Evolutionary conservation across 2,329 filamentous ascomycete species (phyloP).

Genomic region (Lecanicillium sp.): DNA sequence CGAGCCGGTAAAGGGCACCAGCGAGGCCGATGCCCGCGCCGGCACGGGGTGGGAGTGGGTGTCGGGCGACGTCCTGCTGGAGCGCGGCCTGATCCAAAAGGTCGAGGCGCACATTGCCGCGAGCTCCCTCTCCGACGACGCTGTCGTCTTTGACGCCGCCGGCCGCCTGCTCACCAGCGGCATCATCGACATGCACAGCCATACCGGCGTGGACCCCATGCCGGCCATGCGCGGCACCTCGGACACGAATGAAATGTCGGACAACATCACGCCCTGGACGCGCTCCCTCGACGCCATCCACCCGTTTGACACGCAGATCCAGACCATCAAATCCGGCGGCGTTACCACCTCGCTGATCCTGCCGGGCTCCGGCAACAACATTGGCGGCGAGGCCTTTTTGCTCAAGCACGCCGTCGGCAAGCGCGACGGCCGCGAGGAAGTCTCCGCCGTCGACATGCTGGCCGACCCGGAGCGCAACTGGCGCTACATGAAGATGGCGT

Average conservation of each 20-base stretch:
- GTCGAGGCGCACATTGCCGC: conserved; percentile 38
- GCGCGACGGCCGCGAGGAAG: conserved; percentile 51
- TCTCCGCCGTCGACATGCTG: conserved; percentile 55
- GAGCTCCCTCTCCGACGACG: conserved; percentile 36
- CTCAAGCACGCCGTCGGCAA: conserved; percentile 61
- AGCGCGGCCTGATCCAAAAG: conserved; percentile 52
- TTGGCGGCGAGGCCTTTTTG: conserved; percentile 62
- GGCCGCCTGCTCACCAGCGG: conserved; percentile 57
- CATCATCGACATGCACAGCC: conserved; percentile 66
- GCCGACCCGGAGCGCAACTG: conserved; percentile 58
- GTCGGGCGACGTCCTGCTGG: conserved; percentile 50
- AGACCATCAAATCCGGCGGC: conserved; percentile 66
- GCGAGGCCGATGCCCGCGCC: conserved; percentile 43
- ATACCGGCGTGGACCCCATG: conserved; percentile 53
- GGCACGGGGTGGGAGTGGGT: conserved; percentile 56
- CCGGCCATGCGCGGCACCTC: conserved; percentile 45
- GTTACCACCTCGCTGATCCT: conserved; percentile 61
- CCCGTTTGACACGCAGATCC: conserved; percentile 55
- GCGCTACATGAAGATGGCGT: conserved; percentile 73
- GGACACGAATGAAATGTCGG: conserved; percentile 57
- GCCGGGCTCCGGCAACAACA: conserved; percentile 65
- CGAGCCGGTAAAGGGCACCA: conserved; percentile 45
- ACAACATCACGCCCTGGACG: conserved; percentile 60
- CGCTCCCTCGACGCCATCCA: conserved; percentile 59
- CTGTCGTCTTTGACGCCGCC: conserved; percentile 46